Percentiles rank a stretch among this genome's conserved stretches.
Conservation (phyloP, 441 rosid species). For the Gossypium davidsonii region DNA sequence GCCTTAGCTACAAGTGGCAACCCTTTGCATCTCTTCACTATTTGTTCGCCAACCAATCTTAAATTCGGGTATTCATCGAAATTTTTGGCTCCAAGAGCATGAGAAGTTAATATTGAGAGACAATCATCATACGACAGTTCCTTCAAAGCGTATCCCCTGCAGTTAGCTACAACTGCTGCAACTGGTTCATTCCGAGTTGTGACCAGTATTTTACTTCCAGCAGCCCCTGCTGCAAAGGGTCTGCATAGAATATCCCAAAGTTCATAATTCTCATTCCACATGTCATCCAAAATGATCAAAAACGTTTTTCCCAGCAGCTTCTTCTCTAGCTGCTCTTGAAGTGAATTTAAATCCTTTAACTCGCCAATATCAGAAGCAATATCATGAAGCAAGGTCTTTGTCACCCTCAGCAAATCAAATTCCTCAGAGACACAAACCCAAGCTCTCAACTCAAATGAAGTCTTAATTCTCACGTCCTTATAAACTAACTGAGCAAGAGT, state of each 20-base stretch:
- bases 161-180: not conserved
- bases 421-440: slow-evolving; percentile 14
- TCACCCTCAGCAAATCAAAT: slow-evolving; percentile 4
- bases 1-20: slow-evolving; percentile 17
- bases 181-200: slow-evolving; percentile 5
- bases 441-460: slow-evolving; percentile 9
- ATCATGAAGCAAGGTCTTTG: slow-evolving; percentile 4
- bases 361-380: not conserved
- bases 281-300: slow-evolving; percentile 22
- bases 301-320: slow-evolving; percentile 14
- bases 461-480: not conserved
- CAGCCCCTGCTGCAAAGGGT: slow-evolving; percentile 14
- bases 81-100: slow-evolving; percentile 6
- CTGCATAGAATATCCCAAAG: slow-evolving; percentile 9
- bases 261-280: slow-evolving; percentile 19
- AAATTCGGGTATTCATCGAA: not conserved
- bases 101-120: slow-evolving; percentile 5
- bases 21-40: slow-evolving; percentile 12
- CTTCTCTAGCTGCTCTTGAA: slow-evolving; percentile 15
- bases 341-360: not conserved
- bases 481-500: slow-evolving; percentile 18
- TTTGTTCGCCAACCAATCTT: not conserved
- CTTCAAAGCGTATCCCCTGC: not conserved
- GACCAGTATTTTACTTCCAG: slow-evolving; percentile 18
- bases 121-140: slow-evolving; percentile 12